phyloP scores from a whole-genome alignment of 345 rosid species.

The Passiflora organensis region DNA sequence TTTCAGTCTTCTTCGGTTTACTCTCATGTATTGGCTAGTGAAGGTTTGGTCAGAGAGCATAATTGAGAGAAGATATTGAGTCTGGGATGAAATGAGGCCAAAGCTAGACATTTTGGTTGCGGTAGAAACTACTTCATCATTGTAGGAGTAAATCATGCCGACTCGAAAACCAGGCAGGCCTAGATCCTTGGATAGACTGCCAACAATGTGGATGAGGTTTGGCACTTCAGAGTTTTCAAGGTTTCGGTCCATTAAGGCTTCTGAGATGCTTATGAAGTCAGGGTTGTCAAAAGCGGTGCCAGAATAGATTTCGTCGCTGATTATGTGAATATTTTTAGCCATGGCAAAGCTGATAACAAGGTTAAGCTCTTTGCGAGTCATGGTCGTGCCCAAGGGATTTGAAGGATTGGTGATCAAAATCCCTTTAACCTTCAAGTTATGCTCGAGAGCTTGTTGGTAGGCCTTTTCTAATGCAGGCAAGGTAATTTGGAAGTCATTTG shows the following conservation, averaged over 20 bases:
- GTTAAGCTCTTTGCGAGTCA: constrained; percentile 19
- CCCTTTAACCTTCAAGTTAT: constrained; percentile 21
- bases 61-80: constrained; percentile 17
- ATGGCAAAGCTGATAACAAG: constrained; percentile 16
- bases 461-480: constrained; percentile 16
- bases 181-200: constrained; percentile 27
- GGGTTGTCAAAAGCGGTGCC: constrained; percentile 25
- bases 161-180: constrained; percentile 29
- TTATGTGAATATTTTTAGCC: constrained; percentile 17
- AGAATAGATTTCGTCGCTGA: constrained; percentile 27
- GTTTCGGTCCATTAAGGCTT: constrained; percentile 14
- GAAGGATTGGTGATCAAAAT: constrained; percentile 27
- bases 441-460: constrained; percentile 11
- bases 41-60: constrained; percentile 18
- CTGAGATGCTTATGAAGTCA: constrained; percentile 17
- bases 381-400: constrained; percentile 28
- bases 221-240: constrained; percentile 7
- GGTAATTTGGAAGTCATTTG: constrained; percentile 20
- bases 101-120: constrained; percentile 34
- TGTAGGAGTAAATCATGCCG: constrained; percentile 24
- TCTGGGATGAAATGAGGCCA: constrained; percentile 27
- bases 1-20: constrained; percentile 13
- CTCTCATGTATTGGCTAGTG: constrained; percentile 7
- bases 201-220: constrained; percentile 20
- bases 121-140: constrained; percentile 19